phyloP scores from a whole-genome alignment of 116 monocot species.

The Zostera marina region DNA sequence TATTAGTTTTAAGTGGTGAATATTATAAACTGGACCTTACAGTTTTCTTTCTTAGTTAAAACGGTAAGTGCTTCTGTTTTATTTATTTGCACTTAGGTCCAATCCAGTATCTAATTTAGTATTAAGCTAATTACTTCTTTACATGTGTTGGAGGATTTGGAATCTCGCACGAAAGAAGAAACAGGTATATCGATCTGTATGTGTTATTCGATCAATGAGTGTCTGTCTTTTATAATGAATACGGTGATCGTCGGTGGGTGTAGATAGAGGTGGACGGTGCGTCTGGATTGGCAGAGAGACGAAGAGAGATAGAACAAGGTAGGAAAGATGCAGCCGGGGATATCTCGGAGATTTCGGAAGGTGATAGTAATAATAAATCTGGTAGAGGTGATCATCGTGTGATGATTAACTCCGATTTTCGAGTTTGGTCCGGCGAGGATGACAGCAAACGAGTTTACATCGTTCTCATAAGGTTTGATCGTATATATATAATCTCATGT shows the following conservation, averaged over 20 bases:
- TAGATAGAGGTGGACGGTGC: slow-evolving; percentile 39
- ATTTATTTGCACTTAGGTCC: no score
- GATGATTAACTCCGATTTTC: slow-evolving; percentile 20
- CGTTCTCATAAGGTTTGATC: slow-evolving; percentile 48
- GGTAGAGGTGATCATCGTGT: neutral
- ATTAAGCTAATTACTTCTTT: no score
- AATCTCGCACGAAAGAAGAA: slow-evolving; percentile 56
- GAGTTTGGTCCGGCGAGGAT: slow-evolving; percentile 39
- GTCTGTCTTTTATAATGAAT: no score
- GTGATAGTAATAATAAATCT: slow-evolving; percentile 12
- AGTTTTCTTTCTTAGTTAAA: no score
- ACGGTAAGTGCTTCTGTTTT: no score
- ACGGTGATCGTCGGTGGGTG: no score
- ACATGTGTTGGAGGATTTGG: slow-evolving; percentile 78
- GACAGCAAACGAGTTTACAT: slow-evolving; percentile 39
- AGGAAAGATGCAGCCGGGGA: slow-evolving; percentile 50
- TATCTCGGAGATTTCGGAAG: slow-evolving; percentile 61
- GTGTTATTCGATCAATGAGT: no score
- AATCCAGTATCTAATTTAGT: no score
- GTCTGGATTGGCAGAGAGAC: slow-evolving; percentile 10
- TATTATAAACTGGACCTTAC: no score
- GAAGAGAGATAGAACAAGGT: slow-evolving; percentile 30
- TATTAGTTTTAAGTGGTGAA: no score
- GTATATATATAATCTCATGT: neutral
- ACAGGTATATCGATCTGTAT: slow-evolving; percentile 17